These are phyloP conservation scores for Erigeron philadelphicus DNA, from an alignment of 140 eudicot genomes.

Conservation along the genomic window DNA sequence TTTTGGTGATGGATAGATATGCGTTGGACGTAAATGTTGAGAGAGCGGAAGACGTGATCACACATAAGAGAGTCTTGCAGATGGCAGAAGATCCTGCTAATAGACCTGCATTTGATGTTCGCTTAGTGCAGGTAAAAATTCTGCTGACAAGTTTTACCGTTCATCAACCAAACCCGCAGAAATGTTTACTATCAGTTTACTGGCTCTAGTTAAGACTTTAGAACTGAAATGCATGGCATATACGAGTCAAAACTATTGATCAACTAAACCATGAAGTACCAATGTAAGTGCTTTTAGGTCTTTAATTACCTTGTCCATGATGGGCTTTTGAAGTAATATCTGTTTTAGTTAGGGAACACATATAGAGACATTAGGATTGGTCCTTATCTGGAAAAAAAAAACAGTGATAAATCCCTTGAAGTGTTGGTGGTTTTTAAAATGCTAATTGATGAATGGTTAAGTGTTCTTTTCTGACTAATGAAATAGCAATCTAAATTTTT, in stretches of 20 bases:
- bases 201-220: background rate
- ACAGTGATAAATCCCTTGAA: no score
- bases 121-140: slow-evolving; percentile 58
- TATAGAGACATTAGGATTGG: no score
- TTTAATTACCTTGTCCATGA: no score
- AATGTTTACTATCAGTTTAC: background rate
- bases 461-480: background rate
- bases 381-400: no score
- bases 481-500: background rate
- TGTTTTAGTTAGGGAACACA: no score
- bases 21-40: slow-evolving; percentile 83
- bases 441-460: background rate
- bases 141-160: background rate
- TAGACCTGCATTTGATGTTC: slow-evolving; percentile 65
- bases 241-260: background rate
- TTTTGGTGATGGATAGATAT: slow-evolving; percentile 40
- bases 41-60: slow-evolving; percentile 82
- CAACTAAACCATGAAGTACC: no score
- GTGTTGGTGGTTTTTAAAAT: no score
- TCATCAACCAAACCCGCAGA: no score
- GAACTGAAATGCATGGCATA: background rate
- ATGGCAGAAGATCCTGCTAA: slow-evolving; percentile 61
- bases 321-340: no score
- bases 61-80: slow-evolving; percentile 62
- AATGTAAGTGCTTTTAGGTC: no score